Evolutionary conservation across 768 basidiomycete genomes (phyloP).

Genomic region (Trichaptum fuscoviolaceum): DNA sequence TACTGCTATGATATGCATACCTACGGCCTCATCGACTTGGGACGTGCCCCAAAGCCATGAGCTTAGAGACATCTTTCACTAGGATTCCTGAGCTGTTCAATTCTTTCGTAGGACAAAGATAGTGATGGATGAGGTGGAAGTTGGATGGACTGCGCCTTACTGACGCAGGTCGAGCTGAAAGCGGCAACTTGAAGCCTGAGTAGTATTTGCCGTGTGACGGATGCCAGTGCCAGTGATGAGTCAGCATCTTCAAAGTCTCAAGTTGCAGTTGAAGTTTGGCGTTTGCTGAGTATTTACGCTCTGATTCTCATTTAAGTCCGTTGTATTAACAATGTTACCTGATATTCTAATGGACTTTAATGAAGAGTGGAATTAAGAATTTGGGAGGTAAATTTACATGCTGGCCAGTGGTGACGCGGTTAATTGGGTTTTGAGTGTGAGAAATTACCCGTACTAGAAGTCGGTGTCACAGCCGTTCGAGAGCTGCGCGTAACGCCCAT

Average conservation of each 20-base stretch:
- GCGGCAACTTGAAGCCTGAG: not conserved
- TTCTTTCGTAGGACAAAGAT: too few species aligned
- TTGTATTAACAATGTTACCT: too few species aligned
- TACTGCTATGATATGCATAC: slow-evolving; percentile 36
- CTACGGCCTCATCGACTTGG: slow-evolving; percentile 78
- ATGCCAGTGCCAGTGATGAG: not conserved
- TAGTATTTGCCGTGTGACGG: not conserved
- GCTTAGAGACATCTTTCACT: slow-evolving; percentile 39
- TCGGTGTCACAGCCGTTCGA: not conserved
- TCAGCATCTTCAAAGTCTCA: not conserved
- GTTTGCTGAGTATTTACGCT: too few species aligned
- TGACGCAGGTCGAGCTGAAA: not conserved
- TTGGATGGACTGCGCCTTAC: not conserved
- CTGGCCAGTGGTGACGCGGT: too few species aligned
- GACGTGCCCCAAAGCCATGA: slow-evolving; percentile 78
- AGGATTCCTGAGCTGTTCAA: too few species aligned
- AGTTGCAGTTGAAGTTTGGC: too few species aligned
- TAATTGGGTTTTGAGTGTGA: too few species aligned
- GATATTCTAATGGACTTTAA: too few species aligned
- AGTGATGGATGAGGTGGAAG: not conserved
- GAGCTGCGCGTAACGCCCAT: not conserved
- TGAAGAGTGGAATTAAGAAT: too few species aligned
- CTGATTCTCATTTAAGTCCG: too few species aligned
- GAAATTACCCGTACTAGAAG: too few species aligned
- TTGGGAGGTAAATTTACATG: too few species aligned